These are phyloP conservation scores for Cystobasidium slooffiae DNA, from an alignment of 1,284 basidiomycete species.

Conservation along the genomic window DNA sequence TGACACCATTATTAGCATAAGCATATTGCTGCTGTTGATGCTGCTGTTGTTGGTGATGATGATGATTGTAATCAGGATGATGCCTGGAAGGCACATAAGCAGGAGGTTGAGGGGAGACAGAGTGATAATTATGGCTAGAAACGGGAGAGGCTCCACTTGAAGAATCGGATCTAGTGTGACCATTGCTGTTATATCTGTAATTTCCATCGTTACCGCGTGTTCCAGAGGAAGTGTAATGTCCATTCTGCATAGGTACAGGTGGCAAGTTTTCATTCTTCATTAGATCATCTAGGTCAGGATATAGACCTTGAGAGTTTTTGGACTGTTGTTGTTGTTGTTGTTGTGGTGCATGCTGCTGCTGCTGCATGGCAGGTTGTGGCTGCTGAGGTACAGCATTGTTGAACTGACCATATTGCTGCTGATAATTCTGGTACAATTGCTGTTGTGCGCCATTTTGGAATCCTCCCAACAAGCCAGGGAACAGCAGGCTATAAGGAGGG, in stretches of 20 bases:
- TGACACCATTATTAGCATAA: conserved; percentile 45
- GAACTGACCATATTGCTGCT: conserved; percentile 33
- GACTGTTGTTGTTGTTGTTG: not conserved
- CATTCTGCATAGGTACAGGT: not conserved
- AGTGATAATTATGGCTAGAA: conserved; percentile 22
- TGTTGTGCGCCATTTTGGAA: conserved; percentile 8
- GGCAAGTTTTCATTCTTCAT: conserved; percentile 38
- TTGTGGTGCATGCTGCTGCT: conserved; percentile 1
- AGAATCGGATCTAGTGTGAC: conserved; percentile 16
- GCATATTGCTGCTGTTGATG: conserved; percentile 43
- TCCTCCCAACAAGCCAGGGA: conserved; percentile 20
- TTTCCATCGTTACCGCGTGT: not conserved
- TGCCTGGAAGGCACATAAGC: conserved; percentile 31
- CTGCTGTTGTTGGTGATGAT: conserved; percentile 28
- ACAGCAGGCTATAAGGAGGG: conserved; percentile 22
- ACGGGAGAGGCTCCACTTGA: conserved; percentile 22
- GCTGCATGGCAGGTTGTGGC: conserved; percentile 9
- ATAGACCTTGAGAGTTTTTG: not conserved
- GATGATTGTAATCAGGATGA: conserved; percentile 40
- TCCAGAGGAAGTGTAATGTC: conserved; percentile 2
- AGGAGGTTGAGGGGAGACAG: conserved; percentile 34
- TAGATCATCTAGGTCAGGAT: conserved; percentile 27
- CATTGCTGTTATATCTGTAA: conserved; percentile 10
- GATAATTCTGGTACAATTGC: conserved; percentile 32
- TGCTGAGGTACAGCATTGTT: conserved; percentile 14